These are phyloP conservation scores for Mycena venus DNA, from an alignment of 768 basidiomycete genomes.

Conservation along the genomic window DNA sequence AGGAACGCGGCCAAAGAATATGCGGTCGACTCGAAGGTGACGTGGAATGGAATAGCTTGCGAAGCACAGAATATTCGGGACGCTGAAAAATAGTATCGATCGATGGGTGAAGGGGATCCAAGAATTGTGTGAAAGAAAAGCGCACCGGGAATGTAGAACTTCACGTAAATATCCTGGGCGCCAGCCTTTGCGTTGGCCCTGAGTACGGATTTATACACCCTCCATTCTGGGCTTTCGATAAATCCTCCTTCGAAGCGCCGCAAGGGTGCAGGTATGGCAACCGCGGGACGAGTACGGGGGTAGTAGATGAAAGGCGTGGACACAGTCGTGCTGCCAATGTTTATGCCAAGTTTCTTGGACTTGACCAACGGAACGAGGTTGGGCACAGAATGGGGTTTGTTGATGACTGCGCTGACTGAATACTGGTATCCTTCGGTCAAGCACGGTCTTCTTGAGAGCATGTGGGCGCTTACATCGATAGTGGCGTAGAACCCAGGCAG, in stretches of 20 bases:
- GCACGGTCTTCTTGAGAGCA: neutral
- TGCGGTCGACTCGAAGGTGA: constrained; percentile 69
- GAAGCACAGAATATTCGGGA: constrained; percentile 71
- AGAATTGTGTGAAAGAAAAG: neutral
- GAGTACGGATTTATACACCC: constrained; percentile 55
- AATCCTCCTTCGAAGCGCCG: constrained; percentile 54
- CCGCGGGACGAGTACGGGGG: constrained; percentile 74
- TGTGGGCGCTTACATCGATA: constrained; percentile 58
- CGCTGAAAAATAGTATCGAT: constrained; percentile 57
- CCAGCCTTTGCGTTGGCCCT: constrained; percentile 49
- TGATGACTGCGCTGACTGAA: constrained; percentile 64
- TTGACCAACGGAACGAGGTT: constrained; percentile 59
- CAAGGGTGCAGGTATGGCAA: constrained; percentile 64
- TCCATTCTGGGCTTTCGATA: constrained; percentile 64
- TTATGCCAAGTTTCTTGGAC: constrained; percentile 65
- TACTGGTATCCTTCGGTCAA: constrained; percentile 56
- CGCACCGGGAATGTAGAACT: constrained; percentile 55
- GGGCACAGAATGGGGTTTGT: constrained; percentile 60
- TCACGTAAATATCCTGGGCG: constrained; percentile 56
- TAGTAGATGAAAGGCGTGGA: constrained; percentile 74
- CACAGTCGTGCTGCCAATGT: constrained; percentile 62
- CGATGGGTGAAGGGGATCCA: constrained; percentile 40
- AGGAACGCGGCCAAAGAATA: constrained; percentile 71
- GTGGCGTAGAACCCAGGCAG: constrained; percentile 79
- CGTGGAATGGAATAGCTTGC: constrained; percentile 76